Evolutionary conservation across 2,329 filamentous ascomycete genomes (phyloP).

Genomic region (Escovopsis sp.): DNA sequence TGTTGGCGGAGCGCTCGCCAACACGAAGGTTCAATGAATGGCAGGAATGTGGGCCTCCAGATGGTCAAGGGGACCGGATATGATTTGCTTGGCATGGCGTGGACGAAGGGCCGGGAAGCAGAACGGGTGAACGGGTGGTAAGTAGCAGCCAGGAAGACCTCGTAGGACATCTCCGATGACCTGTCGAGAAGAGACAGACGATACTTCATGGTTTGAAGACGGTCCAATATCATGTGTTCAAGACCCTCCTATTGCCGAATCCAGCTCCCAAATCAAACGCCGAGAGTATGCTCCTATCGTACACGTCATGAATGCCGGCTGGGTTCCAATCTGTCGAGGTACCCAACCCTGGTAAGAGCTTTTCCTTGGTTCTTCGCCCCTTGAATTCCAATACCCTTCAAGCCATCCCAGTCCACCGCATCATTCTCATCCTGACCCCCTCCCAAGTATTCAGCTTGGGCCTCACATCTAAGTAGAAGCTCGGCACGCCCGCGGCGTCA

Average conservation of each 20-base stretch:
- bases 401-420: slow-evolving; percentile 34
- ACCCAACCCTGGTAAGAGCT: too few species aligned
- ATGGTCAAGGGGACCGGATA: neutral
- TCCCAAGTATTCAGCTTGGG: slow-evolving; percentile 56
- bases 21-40: slow-evolving; percentile 14
- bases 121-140: too few species aligned
- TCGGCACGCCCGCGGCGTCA: slow-evolving; percentile 26
- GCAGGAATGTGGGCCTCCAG: neutral
- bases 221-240: neutral
- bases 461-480: slow-evolving; percentile 53
- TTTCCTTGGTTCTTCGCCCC: too few species aligned
- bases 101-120: neutral
- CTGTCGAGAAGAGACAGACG: too few species aligned
- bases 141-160: too few species aligned
- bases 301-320: neutral
- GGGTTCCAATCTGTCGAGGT: neutral
- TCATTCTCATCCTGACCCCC: slow-evolving; percentile 50
- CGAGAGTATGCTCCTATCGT: neutral
- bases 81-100: neutral
- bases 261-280: neutral
- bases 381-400: slow-evolving; percentile 12
- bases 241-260: neutral
- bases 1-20: slow-evolving; percentile 4
- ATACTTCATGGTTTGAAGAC: too few species aligned
- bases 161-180: too few species aligned